These are phyloP conservation scores for Copromyces sp. DNA, from an alignment of 495 filamentous ascomycete genomes.

Conservation along the genomic window DNA sequence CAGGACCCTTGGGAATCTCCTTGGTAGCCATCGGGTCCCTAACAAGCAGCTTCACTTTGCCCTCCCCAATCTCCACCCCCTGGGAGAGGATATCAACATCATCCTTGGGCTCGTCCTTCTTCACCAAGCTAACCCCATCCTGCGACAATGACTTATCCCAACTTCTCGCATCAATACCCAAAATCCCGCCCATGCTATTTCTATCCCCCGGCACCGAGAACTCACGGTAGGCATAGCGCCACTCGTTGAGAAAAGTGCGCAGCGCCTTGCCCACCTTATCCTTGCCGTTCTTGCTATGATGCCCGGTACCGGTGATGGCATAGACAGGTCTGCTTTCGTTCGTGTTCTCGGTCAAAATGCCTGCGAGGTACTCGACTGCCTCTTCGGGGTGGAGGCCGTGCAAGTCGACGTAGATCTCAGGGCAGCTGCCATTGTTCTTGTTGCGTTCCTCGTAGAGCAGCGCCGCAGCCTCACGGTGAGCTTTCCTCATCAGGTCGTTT, in stretches of 20 bases:
- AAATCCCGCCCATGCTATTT: slow-evolving; percentile 81
- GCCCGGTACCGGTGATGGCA: slow-evolving; percentile 91
- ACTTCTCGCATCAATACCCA: slow-evolving; percentile 85
- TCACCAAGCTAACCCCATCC: slow-evolving; percentile 31
- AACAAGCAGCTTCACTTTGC: slow-evolving; percentile 49
- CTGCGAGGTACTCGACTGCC: slow-evolving; percentile 88
- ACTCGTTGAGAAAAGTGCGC: slow-evolving; percentile 83
- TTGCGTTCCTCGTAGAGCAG: slow-evolving; percentile 93
- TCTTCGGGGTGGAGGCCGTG: slow-evolving; percentile 96
- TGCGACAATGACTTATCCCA: slow-evolving; percentile 63
- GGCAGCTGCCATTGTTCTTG: slow-evolving; percentile 46
- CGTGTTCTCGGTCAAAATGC: slow-evolving; percentile 71
- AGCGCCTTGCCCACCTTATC: slow-evolving; percentile 97
- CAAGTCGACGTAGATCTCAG: slow-evolving; percentile 88
- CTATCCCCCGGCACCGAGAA: slow-evolving; percentile 91
- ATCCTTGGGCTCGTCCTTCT: slow-evolving; percentile 43
- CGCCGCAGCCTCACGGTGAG: slow-evolving; percentile 87
- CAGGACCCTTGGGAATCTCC: slow-evolving; percentile 38
- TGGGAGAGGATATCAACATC: slow-evolving; percentile 50
- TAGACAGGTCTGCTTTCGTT: slow-evolving; percentile 70
- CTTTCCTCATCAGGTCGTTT: slow-evolving; percentile 94
- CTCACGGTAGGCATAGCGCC: slow-evolving; percentile 91
- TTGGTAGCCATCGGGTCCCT: slow-evolving; percentile 30
- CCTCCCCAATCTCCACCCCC: slow-evolving; percentile 49
- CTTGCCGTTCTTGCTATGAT: slow-evolving; percentile 97